Evolutionary conservation across 148 eudicot species (phyloP).

Genomic region (Rhododendron mucronatum): DNA sequence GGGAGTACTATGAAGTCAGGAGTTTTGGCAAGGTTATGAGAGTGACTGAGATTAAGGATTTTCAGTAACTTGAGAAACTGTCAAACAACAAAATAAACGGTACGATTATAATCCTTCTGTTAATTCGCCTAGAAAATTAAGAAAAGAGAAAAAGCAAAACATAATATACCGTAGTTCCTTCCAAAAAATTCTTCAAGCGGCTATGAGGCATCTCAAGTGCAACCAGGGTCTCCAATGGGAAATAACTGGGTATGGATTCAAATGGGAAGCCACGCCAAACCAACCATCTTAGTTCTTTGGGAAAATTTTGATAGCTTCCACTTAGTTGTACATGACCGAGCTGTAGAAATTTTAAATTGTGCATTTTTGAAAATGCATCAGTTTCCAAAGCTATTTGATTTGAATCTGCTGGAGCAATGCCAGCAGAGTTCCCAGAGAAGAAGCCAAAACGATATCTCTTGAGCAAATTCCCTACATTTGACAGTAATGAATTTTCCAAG

Average conservation of each 20-base stretch:
- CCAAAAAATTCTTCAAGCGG: not conserved
- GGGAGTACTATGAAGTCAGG: not conserved
- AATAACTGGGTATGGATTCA: not conserved
- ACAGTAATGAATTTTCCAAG: not conserved
- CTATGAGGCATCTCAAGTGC: not conserved
- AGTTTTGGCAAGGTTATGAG: not conserved
- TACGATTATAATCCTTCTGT: not conserved
- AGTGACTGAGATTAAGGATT: conserved; percentile 11
- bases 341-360: not conserved
- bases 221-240: not conserved
- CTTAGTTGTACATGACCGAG: not conserved
- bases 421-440: not conserved
- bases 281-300: not conserved
- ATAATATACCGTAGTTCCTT: not conserved
- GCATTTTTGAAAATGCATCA: not conserved
- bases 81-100: not conserved
- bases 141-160: not conserved
- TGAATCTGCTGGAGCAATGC: not conserved
- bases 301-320: not conserved
- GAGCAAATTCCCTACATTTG: not conserved
- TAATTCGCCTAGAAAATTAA: not conserved
- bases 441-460: not conserved
- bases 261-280: not conserved
- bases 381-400: not conserved
- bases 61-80: not conserved